These are phyloP conservation scores for Sclerotinia minor DNA, from an alignment of 2,329 filamentous ascomycete species.

Conservation along the genomic window DNA sequence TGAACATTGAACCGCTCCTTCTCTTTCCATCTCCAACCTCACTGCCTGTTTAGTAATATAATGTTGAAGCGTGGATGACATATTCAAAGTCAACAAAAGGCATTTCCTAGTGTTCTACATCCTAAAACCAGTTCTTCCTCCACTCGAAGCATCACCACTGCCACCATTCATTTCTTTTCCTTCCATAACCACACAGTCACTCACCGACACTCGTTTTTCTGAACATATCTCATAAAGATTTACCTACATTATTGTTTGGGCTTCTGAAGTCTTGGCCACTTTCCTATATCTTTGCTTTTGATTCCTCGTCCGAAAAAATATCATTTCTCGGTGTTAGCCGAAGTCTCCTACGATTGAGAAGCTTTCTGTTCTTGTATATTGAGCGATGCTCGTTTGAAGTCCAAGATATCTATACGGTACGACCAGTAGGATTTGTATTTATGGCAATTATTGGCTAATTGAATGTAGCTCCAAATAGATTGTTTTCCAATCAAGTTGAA, in stretches of 20 bases:
- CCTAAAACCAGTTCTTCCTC: slow-evolving; percentile 14
- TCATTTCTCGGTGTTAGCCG: not conserved
- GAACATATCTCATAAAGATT: slow-evolving; percentile 1
- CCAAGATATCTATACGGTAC: not conserved
- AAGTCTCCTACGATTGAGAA: not conserved
- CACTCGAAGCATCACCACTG: slow-evolving; percentile 12
- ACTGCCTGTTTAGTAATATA: slow-evolving; percentile 11
- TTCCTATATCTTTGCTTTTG: not conserved
- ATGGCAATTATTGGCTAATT: not conserved
- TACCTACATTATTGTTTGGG: not conserved
- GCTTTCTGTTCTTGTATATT: slow-evolving; percentile 7
- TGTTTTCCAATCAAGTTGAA: not conserved
- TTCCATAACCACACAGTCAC: slow-evolving; percentile 11
- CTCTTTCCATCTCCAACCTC: slow-evolving; percentile 8
- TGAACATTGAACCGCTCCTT: slow-evolving; percentile 8
- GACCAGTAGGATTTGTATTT: not conserved
- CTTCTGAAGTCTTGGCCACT: slow-evolving; percentile 3
- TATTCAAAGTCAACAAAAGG: slow-evolving; percentile 1
- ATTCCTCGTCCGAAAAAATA: not conserved
- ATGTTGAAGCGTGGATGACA: slow-evolving; percentile 10
- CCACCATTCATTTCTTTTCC: slow-evolving; percentile 22
- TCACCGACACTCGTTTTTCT: slow-evolving; percentile 24
- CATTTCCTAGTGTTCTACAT: not conserved
- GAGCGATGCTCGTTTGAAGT: not conserved
- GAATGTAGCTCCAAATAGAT: not conserved